Conservation (phyloP, 176 grass and related monocot genomes). For the Miscanthus lutarioriparius region DNA sequence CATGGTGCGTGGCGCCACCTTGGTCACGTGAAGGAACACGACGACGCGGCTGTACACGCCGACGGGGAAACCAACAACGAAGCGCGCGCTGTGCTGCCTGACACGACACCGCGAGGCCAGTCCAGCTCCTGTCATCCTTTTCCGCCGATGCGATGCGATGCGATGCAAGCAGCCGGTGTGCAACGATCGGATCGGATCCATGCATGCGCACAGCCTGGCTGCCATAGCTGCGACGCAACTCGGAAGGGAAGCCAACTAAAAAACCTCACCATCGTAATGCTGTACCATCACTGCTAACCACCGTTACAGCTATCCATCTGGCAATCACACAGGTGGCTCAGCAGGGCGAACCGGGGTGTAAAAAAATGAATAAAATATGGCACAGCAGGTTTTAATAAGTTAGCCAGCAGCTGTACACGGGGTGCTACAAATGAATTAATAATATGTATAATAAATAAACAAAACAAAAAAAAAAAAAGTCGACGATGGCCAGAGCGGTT, state of each 20-base stretch:
- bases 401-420: slow-evolving; percentile 45
- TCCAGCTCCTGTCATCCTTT: too few species aligned
- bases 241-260: too few species aligned
- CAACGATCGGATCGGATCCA: too few species aligned
- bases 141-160: too few species aligned
- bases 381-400: slow-evolving; percentile 8
- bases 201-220: too few species aligned
- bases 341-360: too few species aligned
- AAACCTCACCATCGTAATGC: too few species aligned
- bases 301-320: neutral
- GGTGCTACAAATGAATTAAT: slow-evolving; percentile 47
- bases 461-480: slow-evolving; percentile 19
- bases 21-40: neutral
- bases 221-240: too few species aligned
- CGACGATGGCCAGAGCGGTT: neutral
- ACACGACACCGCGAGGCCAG: too few species aligned
- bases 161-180: too few species aligned
- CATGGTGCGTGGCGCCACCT: neutral
- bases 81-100: neutral
- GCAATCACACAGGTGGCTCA: neutral
- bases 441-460: slow-evolving; percentile 42
- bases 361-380: slow-evolving; percentile 25
- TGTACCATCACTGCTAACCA: too few species aligned
- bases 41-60: neutral
- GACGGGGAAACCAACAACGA: neutral